Base-by-base conservation (phyloP, 2,329 filamentous ascomycete genomes). In the Albophoma yamanashiensis region DNA sequence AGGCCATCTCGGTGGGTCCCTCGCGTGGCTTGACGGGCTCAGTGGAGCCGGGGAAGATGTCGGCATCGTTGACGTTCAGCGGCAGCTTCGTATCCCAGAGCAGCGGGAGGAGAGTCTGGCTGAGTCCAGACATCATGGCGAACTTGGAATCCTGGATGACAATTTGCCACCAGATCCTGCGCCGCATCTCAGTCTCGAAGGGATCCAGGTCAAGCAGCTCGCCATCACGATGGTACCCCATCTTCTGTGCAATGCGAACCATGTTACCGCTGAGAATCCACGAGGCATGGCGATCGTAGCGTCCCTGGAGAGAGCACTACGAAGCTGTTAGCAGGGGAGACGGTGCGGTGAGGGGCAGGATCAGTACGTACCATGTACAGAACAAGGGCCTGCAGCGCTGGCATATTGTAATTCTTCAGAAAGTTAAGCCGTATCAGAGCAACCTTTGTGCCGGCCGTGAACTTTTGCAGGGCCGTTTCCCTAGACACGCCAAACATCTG, bases 171-270 rank as follows among this genome's bases (percentile, higher is more conserved):
- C 86, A 89, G 25, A 88, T 75, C 8, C 86, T 77, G 52, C 86
- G 76, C n/a, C 85, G 79, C 77, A 89, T 88, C 67, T 89, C 85
- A 2, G 81, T 82, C 65, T 89, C 85, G 64, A 87, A 87, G 0
- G 84, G 82, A 0, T 80, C 75, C 2, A 88, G 74, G 1, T 79
- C 80, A 7, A 85, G 74, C 22, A 73, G 70, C 61, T 81, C 79
- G 42, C 84, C 85, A 61, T 89, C 85, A 15, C 82, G 78, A 62
- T 88, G 84, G 56, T 88, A 76, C 0, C 86, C 86, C 78, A 89
- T 85, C 67, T 86, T 85, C 67, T 87, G 82, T 1, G 84, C 85
- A 58, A 89, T 83, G 25, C 86, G 80, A 40, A 89, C 76, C 6
- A 84, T 76, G 20, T 84, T 75, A 5, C 85, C 85, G 58, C 82